Base-by-base conservation (phyloP, 2,329 filamentous ascomycete genomes). In the Penicillium sp. region DNA sequence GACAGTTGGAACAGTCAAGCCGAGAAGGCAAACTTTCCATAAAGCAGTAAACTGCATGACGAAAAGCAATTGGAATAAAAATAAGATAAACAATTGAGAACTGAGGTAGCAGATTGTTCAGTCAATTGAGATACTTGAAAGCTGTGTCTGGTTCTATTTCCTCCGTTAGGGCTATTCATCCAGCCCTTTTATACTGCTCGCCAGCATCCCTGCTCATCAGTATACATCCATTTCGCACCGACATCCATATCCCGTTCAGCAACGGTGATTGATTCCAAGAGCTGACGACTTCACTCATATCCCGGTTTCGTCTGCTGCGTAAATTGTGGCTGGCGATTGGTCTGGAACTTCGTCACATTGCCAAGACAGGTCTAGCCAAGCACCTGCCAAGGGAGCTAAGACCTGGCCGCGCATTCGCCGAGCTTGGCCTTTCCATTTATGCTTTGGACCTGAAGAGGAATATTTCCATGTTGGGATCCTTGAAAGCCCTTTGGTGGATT, bases 1-100 rank as follows among this genome's bases (percentile, higher is more conserved):
- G 9, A 23, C 51, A 6, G 22, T 12, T 9, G 51, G 45, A 54
- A 44, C 1, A 15, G 45, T 31, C 26, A 49, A n/a, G 37, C 37
- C 44, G 6, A 54, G 25, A 33, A 54, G 51, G 37, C 45, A 49
- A 27, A 49, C 26, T n/a, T 54, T 54, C 45, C 51, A 54, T 4
- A 49, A 23, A 49, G 45, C 44, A 49, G 45, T 54, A 29, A 49
- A 43, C 23, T 27, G 45, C 51, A 54, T 54, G 2, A 23, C 12
- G 27, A 12, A 12, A 14, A 29, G 27, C 27, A 29, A 29, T 26
- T 6, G 22, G 4, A 26, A 22, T 12, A 8, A 26, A 22, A 9
- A 8, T 25, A 15, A 29, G 12, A 29, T 5, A 29, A n/a, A n/a
- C n/a, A n/a, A n/a, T n/a, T n/a, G n/a, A n/a, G 11, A 29, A 3